A percentile compares a stretch with the other conserved stretches of the same genome.
phyloP scores from a whole-genome alignment of 495 filamentous ascomycete species.

The Bombardia bombarda region DNA sequence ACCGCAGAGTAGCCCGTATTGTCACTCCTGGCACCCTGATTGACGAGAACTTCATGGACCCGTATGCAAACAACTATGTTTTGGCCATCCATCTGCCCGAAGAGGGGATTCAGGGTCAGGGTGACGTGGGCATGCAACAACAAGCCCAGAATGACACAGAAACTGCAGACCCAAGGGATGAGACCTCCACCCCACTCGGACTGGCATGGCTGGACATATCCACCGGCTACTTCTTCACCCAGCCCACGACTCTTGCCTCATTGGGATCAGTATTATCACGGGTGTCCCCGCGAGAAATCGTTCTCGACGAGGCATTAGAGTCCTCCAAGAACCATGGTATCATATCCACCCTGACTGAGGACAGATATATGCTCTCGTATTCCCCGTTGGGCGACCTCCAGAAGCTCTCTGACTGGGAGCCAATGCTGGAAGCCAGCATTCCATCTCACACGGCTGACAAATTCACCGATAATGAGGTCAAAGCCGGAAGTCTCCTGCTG shows the following conservation, averaged over 20 bases:
- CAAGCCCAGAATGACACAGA: neutral
- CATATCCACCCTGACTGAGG: conserved; percentile 42
- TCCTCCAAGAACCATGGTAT: conserved; percentile 34
- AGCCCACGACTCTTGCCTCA: conserved; percentile 62
- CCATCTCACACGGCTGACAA: conserved; percentile 29
- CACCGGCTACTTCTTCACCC: conserved; percentile 87
- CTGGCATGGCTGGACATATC: conserved; percentile 93
- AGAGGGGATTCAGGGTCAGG: neutral
- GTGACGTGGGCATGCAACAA: neutral
- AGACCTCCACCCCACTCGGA: conserved; percentile 45
- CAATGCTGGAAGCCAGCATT: conserved; percentile 65
- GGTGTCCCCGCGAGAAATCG: conserved; percentile 76
- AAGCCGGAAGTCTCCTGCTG: conserved; percentile 67
- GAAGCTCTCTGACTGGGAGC: conserved; percentile 58
- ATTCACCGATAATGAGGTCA: conserved; percentile 46
- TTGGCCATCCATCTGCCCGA: conserved; percentile 57
- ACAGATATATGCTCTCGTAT: conserved; percentile 52
- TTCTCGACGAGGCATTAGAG: conserved; percentile 59
- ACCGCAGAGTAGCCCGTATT: conserved; percentile 75
- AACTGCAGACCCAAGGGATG: conserved; percentile 4
- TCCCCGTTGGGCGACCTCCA: conserved; percentile 35
- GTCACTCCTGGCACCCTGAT: conserved; percentile 93
- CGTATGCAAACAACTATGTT: conserved; percentile 85
- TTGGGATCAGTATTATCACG: conserved; percentile 72
- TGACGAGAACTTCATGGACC: conserved; percentile 94